Evolutionary conservation across 2,329 filamentous ascomycete genomes (phyloP).

Genomic region (Ophiosphaerella narmari): DNA sequence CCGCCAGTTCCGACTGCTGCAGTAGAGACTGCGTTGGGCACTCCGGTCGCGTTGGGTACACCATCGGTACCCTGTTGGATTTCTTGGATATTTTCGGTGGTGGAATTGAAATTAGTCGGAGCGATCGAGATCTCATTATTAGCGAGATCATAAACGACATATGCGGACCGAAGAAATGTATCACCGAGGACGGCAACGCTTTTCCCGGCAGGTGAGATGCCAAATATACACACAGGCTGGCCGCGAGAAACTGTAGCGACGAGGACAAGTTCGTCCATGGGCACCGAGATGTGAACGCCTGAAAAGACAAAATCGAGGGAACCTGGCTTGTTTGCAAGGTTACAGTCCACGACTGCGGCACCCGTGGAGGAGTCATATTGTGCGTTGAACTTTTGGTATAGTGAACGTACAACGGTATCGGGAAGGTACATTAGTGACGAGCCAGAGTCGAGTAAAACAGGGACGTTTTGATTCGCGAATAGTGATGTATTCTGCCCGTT

Average conservation of each 20-base stretch:
- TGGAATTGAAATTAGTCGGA: constrained; percentile 64
- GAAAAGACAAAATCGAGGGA: constrained; percentile 64
- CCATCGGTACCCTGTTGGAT: constrained; percentile 56
- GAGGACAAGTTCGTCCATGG: constrained; percentile 61
- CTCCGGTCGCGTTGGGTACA: constrained; percentile 59
- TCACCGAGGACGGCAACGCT: constrained; percentile 61
- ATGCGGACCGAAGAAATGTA: constrained; percentile 66
- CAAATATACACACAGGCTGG: constrained; percentile 52
- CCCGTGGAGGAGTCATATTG: constrained; percentile 48
- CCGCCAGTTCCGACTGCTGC: constrained; percentile 51
- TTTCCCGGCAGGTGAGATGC: constrained; percentile 56
- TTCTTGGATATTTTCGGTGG: constrained; percentile 55
- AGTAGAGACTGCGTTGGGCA: constrained; percentile 56
- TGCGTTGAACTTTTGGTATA: constrained; percentile 50
- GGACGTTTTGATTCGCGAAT: constrained; percentile 48
- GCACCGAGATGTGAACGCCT: constrained; percentile 58
- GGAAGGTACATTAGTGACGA: constrained; percentile 75
- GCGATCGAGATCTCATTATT: constrained; percentile 66
- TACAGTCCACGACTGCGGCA: constrained; percentile 60
- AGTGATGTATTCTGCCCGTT: constrained; percentile 51
- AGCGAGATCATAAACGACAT: constrained; percentile 65
- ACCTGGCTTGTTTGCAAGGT: constrained; percentile 52
- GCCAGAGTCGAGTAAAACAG: constrained; percentile 74
- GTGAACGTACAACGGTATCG: constrained; percentile 57
- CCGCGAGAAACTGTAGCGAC: constrained; percentile 51